These are phyloP conservation scores for Boletus sp. DNA, from an alignment of 768 basidiomycete species.

Conservation along the genomic window DNA sequence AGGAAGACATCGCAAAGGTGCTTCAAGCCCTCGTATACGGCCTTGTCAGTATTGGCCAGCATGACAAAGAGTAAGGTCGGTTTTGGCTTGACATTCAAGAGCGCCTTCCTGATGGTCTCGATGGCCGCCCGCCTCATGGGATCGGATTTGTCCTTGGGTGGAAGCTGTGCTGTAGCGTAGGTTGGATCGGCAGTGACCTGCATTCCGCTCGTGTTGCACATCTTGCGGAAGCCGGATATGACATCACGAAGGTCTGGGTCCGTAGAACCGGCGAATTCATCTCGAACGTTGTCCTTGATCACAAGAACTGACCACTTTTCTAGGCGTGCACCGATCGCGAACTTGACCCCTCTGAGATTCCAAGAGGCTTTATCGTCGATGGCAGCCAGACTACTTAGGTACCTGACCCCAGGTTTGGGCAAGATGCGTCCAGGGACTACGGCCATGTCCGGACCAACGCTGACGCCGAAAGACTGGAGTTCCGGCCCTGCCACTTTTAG, in stretches of 20 bases:
- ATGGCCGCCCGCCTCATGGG: conserved; percentile 54
- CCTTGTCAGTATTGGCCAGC: conserved; percentile 44
- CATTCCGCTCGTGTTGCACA: conserved; percentile 69
- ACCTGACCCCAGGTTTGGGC: conserved; percentile 40
- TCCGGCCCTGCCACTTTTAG: conserved; percentile 33
- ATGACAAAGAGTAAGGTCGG: conserved; percentile 46
- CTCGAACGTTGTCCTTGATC: conserved; percentile 57
- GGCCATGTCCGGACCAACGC: conserved; percentile 47
- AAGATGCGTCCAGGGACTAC: conserved; percentile 55
- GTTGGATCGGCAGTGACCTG: conserved; percentile 34
- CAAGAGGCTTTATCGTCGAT: conserved; percentile 49
- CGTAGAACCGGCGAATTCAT: conserved; percentile 52
- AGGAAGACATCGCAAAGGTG: conserved; percentile 49
- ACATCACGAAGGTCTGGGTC: conserved; percentile 52
- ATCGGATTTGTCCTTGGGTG: conserved; percentile 49
- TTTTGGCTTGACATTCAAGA: conserved; percentile 40
- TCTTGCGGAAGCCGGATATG: conserved; percentile 52
- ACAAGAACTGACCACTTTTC: conserved; percentile 67
- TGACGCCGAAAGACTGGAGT: conserved; percentile 43
- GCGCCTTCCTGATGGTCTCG: conserved; percentile 35
- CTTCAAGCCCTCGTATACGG: conserved; percentile 51
- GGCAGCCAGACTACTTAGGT: conserved; percentile 28
- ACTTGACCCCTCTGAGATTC: conserved; percentile 56
- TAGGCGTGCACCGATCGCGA: conserved; percentile 53
- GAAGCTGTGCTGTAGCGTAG: conserved; percentile 41